A percentile compares a stretch with the other conserved stretches of the same genome.
phyloP scores from a whole-genome alignment of 306 rosid species.

The Cucurbita ficifolia region DNA sequence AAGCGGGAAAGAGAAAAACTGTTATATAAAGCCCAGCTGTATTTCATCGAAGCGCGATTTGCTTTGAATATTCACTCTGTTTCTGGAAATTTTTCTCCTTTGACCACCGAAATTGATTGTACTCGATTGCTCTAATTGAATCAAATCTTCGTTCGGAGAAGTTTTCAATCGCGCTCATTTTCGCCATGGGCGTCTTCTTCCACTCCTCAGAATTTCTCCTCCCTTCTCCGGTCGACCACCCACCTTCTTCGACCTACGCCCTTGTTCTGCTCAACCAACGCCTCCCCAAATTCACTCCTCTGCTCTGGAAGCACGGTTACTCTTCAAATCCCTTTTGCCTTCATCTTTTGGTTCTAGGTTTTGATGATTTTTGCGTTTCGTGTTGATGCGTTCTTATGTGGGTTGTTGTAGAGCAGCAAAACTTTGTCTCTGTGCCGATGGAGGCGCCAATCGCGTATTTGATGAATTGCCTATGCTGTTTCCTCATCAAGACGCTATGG shows the following conservation, averaged over 20 bases:
- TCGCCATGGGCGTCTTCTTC: conserved; percentile 34
- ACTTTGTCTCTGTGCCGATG: conserved; percentile 76
- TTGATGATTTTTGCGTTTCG: background rate
- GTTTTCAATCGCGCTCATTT: background rate
- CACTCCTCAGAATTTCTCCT: conserved; percentile 67
- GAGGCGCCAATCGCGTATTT: conserved; percentile 78
- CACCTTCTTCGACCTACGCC: conserved; percentile 25
- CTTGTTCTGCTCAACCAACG: conserved; percentile 68
- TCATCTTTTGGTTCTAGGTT: background rate
- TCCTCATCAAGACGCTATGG: conserved; percentile 35
- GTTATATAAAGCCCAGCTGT: background rate
- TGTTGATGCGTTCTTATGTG: conserved; percentile 4
- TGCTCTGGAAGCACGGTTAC: conserved; percentile 81
- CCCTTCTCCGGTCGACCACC: conserved; percentile 15
- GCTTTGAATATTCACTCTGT: background rate
- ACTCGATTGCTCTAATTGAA: background rate
- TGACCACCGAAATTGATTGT: background rate
- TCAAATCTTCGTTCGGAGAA: background rate
- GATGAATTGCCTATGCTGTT: conserved; percentile 74
- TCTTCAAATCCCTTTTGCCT: background rate
- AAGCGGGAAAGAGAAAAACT: background rate
- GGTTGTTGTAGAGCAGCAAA: conserved; percentile 42
- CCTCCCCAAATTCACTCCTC: conserved; percentile 65
- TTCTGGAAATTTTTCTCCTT: background rate
- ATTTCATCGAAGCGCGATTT: background rate